These are phyloP conservation scores for Penicillium vulpinum DNA, from an alignment of 2,329 filamentous ascomycete genomes.

Conservation along the genomic window DNA sequence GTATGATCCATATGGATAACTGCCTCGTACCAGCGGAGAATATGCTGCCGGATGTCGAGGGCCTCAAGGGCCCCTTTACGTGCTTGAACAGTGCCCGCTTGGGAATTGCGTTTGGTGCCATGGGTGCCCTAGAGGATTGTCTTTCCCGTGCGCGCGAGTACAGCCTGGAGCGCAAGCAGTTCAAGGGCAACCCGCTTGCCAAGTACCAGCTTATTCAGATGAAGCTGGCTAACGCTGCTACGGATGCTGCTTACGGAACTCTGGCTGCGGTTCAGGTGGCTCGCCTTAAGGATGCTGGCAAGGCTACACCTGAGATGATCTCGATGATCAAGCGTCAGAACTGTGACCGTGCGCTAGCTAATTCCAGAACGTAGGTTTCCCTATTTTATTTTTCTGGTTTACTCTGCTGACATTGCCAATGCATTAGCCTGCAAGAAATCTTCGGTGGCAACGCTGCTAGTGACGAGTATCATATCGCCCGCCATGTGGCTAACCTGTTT, in stretches of 20 bases:
- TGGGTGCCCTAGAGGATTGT: slow-evolving; percentile 92
- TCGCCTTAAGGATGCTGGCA: slow-evolving; percentile 86
- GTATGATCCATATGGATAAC: slow-evolving; percentile 94
- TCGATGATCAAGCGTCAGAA: slow-evolving; percentile 96
- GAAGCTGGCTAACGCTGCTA: slow-evolving; percentile 90
- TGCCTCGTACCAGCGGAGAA: slow-evolving; percentile 86
- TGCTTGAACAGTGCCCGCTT: slow-evolving; percentile 93
- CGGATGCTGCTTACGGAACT: slow-evolving; percentile 89
- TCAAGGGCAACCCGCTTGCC: slow-evolving; percentile 91
- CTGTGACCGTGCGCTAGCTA: slow-evolving; percentile 82
- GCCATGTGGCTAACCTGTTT: slow-evolving; percentile 93
- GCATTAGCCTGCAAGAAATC: slow-evolving; percentile 75
- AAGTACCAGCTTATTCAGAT: slow-evolving; percentile 98
- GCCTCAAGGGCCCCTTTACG: slow-evolving; percentile 82
- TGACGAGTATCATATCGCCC: slow-evolving; percentile 92
- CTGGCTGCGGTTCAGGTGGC: slow-evolving; percentile 88
- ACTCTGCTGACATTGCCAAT: slow-evolving; percentile 16
- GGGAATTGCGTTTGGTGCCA: slow-evolving; percentile 90
- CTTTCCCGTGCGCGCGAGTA: slow-evolving; percentile 79
- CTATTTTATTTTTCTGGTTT: background rate
- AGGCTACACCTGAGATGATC: slow-evolving; percentile 92
- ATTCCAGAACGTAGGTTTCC: slow-evolving; percentile 63
- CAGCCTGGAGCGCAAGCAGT: slow-evolving; percentile 89
- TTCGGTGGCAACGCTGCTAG: slow-evolving; percentile 98
- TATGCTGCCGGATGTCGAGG: slow-evolving; percentile 91